Evolutionary conservation across 2,329 filamentous ascomycete genomes (phyloP).

Genomic region (Amesomyces nigricolor): DNA sequence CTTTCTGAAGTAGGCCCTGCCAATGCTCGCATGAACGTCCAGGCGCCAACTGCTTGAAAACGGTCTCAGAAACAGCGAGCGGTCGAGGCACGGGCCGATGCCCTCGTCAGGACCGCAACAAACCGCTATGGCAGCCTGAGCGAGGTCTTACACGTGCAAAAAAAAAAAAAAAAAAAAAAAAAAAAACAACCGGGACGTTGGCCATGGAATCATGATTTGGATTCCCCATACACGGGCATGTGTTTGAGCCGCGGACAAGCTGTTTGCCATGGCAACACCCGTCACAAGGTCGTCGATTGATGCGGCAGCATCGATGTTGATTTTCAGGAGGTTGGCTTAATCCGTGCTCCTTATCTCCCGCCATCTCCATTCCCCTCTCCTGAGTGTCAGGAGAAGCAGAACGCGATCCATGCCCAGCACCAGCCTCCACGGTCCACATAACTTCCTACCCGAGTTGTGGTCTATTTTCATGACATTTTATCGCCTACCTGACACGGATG

Average conservation of each 20-base stretch:
- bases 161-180: too few species aligned
- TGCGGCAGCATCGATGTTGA: not conserved
- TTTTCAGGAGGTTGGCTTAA: not conserved
- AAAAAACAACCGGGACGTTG: not conserved
- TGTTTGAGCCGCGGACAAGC: not conserved
- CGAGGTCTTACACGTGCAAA: too few species aligned
- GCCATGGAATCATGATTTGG: too few species aligned
- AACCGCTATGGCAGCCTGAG: not conserved
- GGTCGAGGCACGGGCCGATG: not conserved
- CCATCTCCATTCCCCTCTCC: too few species aligned
- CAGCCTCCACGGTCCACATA: too few species aligned
- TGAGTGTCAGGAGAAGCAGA: too few species aligned
- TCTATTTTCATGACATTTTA: not conserved
- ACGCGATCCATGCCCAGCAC: too few species aligned
- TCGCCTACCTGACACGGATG: not conserved
- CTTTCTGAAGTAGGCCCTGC: not conserved
- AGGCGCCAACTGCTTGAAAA: not conserved
- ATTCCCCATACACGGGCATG: too few species aligned
- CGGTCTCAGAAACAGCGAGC: not conserved
- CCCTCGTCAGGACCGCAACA: not conserved
- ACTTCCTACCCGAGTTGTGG: not conserved
- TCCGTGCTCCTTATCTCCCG: not conserved
- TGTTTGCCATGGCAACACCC: not conserved
- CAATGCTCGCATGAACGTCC: conserved; percentile 5
- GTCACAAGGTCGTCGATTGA: not conserved